Evolutionary conservation across 129 eudicot genomes (phyloP).

Genomic region (Flaveria ramosissima): DNA sequence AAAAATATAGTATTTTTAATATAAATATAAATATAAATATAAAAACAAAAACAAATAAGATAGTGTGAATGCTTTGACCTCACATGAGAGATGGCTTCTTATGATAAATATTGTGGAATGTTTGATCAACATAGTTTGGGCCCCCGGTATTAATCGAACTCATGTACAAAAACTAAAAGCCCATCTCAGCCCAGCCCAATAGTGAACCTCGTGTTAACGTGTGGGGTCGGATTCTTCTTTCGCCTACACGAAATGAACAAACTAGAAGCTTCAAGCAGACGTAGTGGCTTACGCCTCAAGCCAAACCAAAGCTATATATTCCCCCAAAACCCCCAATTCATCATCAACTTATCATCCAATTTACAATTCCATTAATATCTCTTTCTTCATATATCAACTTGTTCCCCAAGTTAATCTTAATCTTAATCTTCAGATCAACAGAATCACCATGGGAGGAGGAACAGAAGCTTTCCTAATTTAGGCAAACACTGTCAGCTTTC

Average conservation of each 20-base stretch:
- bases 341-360: background rate
- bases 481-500: constrained; percentile 74
- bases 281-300: constrained; percentile 53
- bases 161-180: background rate
- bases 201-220: background rate
- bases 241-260: constrained; percentile 24
- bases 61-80: no score
- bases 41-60: no score
- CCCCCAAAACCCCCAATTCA: constrained; percentile 1
- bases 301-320: constrained; percentile 35
- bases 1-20: no score
- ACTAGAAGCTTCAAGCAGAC: constrained; percentile 33
- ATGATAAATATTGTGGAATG: no score
- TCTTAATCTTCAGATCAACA: background rate
- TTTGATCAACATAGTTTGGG: no score
- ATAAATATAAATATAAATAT: no score
- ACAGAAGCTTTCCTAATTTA: constrained; percentile 85
- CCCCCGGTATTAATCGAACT: no score
- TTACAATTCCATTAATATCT: background rate
- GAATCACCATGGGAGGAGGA: constrained; percentile 69
- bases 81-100: no score
- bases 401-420: constrained; percentile 24
- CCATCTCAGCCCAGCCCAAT: background rate
- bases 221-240: constrained; percentile 26
- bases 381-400: constrained; percentile 16